phyloP scores from a whole-genome alignment of 768 basidiomycete genomes.

The Boletus rex-veris region DNA sequence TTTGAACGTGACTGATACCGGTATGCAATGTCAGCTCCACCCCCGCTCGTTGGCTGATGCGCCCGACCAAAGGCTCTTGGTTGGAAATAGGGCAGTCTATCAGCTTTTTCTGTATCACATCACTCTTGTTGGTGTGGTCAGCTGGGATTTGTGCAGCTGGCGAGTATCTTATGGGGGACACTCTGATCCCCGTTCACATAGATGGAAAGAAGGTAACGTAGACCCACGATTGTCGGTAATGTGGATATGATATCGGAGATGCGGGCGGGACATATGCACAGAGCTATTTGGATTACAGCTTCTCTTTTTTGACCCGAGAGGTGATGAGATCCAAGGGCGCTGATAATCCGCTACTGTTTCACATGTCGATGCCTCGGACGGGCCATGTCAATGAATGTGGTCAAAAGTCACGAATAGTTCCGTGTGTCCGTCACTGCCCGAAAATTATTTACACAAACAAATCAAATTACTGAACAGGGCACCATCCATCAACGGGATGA shows the following conservation, averaged over 20 bases:
- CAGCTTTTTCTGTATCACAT: slow-evolving; percentile 83
- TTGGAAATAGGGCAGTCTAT: slow-evolving; percentile 75
- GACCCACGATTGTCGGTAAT: slow-evolving; percentile 24
- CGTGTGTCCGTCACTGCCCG: not conserved
- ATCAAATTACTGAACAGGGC: not conserved
- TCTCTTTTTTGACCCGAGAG: not conserved
- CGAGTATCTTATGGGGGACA: slow-evolving; percentile 59
- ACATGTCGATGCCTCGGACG: not conserved
- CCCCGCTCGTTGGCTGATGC: slow-evolving; percentile 3
- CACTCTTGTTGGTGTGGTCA: slow-evolving; percentile 61
- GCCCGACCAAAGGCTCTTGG: slow-evolving; percentile 61
- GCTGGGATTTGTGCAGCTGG: slow-evolving; percentile 73
- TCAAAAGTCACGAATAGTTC: slow-evolving; percentile 1
- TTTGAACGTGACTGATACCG: slow-evolving; percentile 77
- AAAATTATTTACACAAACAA: not conserved
- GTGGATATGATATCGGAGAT: not conserved
- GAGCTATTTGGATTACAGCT: not conserved
- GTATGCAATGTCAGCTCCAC: slow-evolving; percentile 31
- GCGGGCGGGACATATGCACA: slow-evolving; percentile 2
- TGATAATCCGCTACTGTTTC: not conserved
- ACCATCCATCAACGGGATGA: not conserved
- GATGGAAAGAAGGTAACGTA: slow-evolving; percentile 22
- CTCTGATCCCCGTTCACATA: slow-evolving; percentile 19
- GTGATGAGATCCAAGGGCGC: not conserved
- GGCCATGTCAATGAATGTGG: slow-evolving; percentile 1